Evolutionary conservation across 495 filamentous ascomycete species (phyloP), one percentile per base, ranked within the genome.

Genomic region (Neurospora tetrasperma): DNA sequence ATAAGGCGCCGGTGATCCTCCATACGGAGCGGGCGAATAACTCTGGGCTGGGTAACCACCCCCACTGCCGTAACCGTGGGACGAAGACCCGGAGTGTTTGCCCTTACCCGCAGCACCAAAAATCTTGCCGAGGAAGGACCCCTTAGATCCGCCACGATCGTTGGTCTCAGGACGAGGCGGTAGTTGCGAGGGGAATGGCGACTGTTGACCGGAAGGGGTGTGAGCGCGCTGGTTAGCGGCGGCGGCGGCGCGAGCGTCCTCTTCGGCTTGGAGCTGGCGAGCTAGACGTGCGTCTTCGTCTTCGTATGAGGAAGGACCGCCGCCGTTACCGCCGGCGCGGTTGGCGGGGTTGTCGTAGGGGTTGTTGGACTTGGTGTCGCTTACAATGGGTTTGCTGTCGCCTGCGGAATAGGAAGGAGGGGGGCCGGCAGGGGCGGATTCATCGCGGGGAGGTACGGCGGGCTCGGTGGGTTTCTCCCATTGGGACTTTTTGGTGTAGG

Each of bases 401-500:
- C 83, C 83, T 3, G 83, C 79, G 5, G 84, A 78, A 82, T 96
- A 94, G 69, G 87, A 84, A 4, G 93, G 92, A 5, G 92, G 93
- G 0, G 88, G 84, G 31, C 83, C 88, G 14, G 84, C 75, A 5
- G 88, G 84, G 46, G 77, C 80, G 72, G 81, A 78, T 42, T 73
- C 77, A 69, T 77, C 75, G 40, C 84, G 80, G 31, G 84, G 85
- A 6, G 75, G 74, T n/a, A 85, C 83, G 72, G 88, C 84, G 20
- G 91, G 88, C 70, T 84, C 82, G 46, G 88, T 90, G 38, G 94
- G 94, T 68, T 84, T 87, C 4, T 96, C 92, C 93, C 94, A 97
- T 87, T 93, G 91, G 5, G 94, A 96, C 76, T 89, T 87, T 76
- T 93, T 94, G 75, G 93, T 97, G 79, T 89, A 89, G 72, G 90